phyloP scores from a whole-genome alignment of 108 stramenopile genomes.

The Nitzschia inconspicua region DNA sequence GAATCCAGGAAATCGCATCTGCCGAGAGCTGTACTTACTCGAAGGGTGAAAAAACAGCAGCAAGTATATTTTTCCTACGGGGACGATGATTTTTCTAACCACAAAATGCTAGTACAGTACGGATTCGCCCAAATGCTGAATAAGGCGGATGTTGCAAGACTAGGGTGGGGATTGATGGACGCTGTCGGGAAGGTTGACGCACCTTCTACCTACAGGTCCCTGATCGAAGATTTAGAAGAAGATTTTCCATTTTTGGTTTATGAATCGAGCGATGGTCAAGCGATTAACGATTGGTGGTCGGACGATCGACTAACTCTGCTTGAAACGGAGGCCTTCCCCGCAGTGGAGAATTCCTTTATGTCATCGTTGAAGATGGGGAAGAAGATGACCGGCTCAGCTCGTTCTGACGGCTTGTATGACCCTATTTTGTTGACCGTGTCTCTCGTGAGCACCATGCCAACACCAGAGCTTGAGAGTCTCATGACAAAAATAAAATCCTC shows the following conservation, averaged over 20 bases:
- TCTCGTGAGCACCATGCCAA: constrained; percentile 72
- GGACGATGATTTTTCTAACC: constrained; percentile 42
- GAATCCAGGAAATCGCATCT: constrained; percentile 19
- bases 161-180: constrained; percentile 80
- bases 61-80: constrained; percentile 76
- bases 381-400: constrained; percentile 58
- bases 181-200: constrained; percentile 62
- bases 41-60: constrained; percentile 68
- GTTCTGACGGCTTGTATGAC: constrained; percentile 64
- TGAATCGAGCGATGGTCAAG: constrained; percentile 58
- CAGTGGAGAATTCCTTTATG: constrained; percentile 46
- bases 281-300: constrained; percentile 80
- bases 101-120: constrained; percentile 68
- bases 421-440: constrained; percentile 59
- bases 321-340: constrained; percentile 46
- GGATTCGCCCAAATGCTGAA: constrained; percentile 80
- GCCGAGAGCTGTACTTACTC: constrained; percentile 37
- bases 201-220: constrained; percentile 48
- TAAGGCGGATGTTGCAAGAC: constrained; percentile 49
- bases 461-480: constrained; percentile 35
- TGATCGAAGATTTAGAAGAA: constrained; percentile 28
- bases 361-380: constrained; percentile 61
- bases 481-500: constrained; percentile 27
- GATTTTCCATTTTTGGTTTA: constrained; percentile 41
- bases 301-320: constrained; percentile 68